Conservation (phyloP, 163 green algal species). For the Volvox carteri region DNA sequence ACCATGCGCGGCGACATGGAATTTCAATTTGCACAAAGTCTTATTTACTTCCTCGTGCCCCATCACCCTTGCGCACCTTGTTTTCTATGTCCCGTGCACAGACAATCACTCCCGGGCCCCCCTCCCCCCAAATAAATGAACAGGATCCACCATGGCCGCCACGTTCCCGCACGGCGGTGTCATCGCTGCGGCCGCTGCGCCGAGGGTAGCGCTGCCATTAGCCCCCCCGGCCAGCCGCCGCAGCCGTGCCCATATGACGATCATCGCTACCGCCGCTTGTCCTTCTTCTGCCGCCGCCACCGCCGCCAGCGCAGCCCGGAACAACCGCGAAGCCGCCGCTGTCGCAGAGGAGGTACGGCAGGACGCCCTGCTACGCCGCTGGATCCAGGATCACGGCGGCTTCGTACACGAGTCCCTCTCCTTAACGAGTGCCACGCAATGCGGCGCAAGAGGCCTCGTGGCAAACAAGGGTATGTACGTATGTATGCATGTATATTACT, state of each 20-base stretch:
- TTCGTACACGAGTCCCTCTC: conserved; percentile 26
- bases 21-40: too few species aligned
- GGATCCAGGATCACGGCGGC: conserved; percentile 13
- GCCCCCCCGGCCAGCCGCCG: not conserved
- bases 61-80: too few species aligned
- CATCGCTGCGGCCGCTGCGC: not conserved
- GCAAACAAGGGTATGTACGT: not conserved
- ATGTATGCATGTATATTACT: too few species aligned
- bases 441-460: conserved; percentile 28
- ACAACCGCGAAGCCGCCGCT: not conserved
- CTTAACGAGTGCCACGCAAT: conserved; percentile 17
- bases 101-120: too few species aligned
- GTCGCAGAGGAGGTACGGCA: not conserved
- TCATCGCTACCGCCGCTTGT: not conserved
- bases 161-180: not conserved
- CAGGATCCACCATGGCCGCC: too few species aligned
- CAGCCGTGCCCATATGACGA: not conserved
- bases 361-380: not conserved
- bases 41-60: too few species aligned
- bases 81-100: too few species aligned
- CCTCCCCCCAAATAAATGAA: too few species aligned
- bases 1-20: too few species aligned
- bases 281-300: not conserved
- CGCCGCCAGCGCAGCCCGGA: not conserved
- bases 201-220: not conserved